These are phyloP conservation scores for Limonium bicolor DNA, from an alignment of 148 eudicot genomes.

Conservation along the genomic window DNA sequence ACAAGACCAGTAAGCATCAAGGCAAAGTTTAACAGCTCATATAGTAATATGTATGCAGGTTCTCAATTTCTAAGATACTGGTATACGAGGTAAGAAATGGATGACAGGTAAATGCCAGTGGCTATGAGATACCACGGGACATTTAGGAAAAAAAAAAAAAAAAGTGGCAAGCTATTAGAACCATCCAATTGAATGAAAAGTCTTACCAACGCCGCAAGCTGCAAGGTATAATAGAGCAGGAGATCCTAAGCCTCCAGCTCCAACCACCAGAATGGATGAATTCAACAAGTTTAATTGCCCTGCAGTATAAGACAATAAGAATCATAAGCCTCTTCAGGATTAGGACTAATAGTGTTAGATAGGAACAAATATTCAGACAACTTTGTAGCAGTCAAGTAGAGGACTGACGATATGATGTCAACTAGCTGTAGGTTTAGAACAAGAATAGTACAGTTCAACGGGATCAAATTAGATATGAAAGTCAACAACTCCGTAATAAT, in stretches of 20 bases:
- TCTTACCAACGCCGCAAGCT: slow-evolving; percentile 87
- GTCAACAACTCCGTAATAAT: no score
- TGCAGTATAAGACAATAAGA: slow-evolving; percentile 14
- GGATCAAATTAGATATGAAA: background rate
- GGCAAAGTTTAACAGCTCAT: background rate
- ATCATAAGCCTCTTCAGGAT: background rate
- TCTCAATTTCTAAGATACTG: no score
- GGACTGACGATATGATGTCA: background rate
- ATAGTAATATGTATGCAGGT: no score
- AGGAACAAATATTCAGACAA: background rate
- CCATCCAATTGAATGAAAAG: no score
- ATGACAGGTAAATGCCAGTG: no score
- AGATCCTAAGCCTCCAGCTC: slow-evolving; percentile 97
- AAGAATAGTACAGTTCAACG: background rate
- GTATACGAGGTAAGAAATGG: no score
- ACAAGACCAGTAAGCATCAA: background rate
- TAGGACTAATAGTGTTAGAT: background rate
- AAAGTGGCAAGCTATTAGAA: no score
- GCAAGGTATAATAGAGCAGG: slow-evolving; percentile 94
- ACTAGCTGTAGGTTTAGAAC: background rate
- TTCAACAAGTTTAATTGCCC: slow-evolving; percentile 71
- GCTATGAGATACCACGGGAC: no score
- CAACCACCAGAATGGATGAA: slow-evolving; percentile 78
- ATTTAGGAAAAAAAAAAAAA: no score
- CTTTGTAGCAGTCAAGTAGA: background rate